Base-by-base conservation (phyloP, 306 rosid genomes). In the Sesbania bispinosa region DNA sequence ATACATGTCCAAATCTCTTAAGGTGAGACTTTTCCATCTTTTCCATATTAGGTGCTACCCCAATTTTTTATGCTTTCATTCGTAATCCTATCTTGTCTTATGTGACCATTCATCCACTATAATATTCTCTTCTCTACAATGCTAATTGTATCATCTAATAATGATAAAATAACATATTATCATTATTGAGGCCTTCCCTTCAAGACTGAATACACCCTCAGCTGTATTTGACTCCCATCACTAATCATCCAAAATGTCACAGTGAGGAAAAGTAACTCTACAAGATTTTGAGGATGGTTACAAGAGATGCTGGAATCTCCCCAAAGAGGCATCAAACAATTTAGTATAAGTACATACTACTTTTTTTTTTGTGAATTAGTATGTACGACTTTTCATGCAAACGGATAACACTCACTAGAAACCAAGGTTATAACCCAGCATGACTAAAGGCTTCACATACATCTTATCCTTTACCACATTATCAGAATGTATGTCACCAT, bases 181-280 rank as follows among this genome's bases (percentile, higher is more conserved):
- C 69, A 67, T 24, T 48, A 41, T 18, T 26, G 57, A 74, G 21
- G 55, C 61, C 41, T 66, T 32, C 19, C 53, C 57, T 41, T 66
- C n/a, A n/a, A n/a, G n/a, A n/a, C n/a, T n/a, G n/a, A n/a, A n/a
- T n/a, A n/a, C n/a, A n/a, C n/a, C n/a, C n/a, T n/a, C n/a, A n/a
- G n/a, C n/a, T n/a, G n/a, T n/a, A n/a, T n/a, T n/a, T n/a, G n/a
- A n/a, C n/a, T n/a, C n/a, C 11, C 65, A 62, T 50, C 16, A 36
- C 39, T 11, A 54, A 15, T 47, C 71, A 53, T 19, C 30, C 68
- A 53, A 77, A 71, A 35, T 58, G 18, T 38, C 36, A 47, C n/a
- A 57, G 30, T 38, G 74, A 47, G 33, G 57, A 51, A 27, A 70
- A 57, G 57, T n/a, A n/a, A n/a, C n/a, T n/a, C 16, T 55, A 13